Evolutionary conservation across 2,329 filamentous ascomycete genomes (phyloP), one percentile per base, ranked within the genome.

Genomic region (Penicillium janthinellum): DNA sequence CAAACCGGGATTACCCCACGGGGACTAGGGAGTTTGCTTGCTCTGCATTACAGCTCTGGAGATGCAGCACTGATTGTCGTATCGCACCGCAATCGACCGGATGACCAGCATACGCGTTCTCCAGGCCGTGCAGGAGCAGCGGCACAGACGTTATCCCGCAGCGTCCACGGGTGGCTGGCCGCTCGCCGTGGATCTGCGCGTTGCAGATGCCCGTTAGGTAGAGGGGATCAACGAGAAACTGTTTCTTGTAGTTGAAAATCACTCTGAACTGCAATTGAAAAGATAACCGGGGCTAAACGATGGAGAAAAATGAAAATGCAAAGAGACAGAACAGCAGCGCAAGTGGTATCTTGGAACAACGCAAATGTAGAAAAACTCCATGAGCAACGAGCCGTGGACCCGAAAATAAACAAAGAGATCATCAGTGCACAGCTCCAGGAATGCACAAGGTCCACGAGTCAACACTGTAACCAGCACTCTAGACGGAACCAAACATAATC

Each of bases 81-180:
- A 38, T 7, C 14, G 20, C 45, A 37, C 10, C 17, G n/a, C 11
- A 12, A 28, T 39, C 22, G 10, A 22, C 41, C 25, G 20, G 37
- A 48, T 44, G 38, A 51, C 17, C 17, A 17, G 49, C 42, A 57
- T 44, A 47, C 42, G 17, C 31, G 45, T 5, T 12, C 34, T 7
- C 41, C n/a, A 42, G 41, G 38, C 15, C 39, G 41, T 52, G 56
- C 47, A 54, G 54, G 35, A 53, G 53, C 15, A 58, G 45, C 54
- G 56, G 59, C 63, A 62, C 61, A 65, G 59, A 65, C 61, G 59
- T 65, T 61, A 64, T 42, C 51, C 20, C 52, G 56, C 61, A 64
- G 59, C 22, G 49, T 31, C 6, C 5, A 31, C 28, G 28, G 28
- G 28, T 35, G 28, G 45, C 34, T 51, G 49, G 48, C 35, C 1